These are phyloP conservation scores for Cyberlindnera meyerae DNA, from an alignment of 805 yeast genomes.

Conservation along the genomic window DNA sequence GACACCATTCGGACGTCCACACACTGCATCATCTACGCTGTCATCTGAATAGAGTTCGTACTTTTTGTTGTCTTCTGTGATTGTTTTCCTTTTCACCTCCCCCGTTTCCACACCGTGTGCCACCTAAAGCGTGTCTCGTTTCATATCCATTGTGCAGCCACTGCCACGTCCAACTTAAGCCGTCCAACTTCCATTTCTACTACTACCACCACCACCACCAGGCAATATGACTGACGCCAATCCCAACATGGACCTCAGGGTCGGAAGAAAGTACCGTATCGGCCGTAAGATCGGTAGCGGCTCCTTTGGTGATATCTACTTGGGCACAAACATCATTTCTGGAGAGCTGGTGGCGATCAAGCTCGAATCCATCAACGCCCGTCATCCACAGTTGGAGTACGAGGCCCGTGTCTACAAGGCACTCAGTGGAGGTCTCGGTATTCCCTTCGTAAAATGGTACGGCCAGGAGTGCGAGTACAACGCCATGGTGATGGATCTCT, in stretches of 20 bases:
- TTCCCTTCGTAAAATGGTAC: conserved; percentile 94
- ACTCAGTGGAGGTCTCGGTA: conserved; percentile 93
- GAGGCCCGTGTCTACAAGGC: conserved; percentile 96
- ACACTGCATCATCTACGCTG: too few species aligned
- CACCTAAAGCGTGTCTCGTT: too few species aligned
- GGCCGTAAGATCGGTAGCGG: conserved; percentile 97
- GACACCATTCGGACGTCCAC: too few species aligned
- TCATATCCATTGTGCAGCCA: too few species aligned
- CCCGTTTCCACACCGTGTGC: too few species aligned
- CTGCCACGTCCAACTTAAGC: too few species aligned
- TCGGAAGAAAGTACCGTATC: conserved; percentile 89
- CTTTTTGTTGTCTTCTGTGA: too few species aligned
- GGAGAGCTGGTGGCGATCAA: conserved; percentile 98
- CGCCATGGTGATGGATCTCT: conserved; percentile 92
- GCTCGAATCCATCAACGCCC: conserved; percentile 81
- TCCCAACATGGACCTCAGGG: conserved; percentile 61
- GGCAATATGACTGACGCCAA: conserved; percentile 6
- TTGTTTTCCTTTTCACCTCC: too few species aligned
- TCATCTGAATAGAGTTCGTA: too few species aligned
- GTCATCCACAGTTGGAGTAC: conserved; percentile 95
- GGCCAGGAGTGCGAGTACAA: conserved; percentile 96
- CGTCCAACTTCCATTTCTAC: too few species aligned
- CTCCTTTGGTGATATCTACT: conserved; percentile 94
- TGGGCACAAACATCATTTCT: conserved; percentile 86
- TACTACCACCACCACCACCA: conserved; percentile 2